Percentiles rank a stretch among this genome's conserved stretches.
phyloP scores from a whole-genome alignment of 2,329 filamentous ascomycete species.

The Phyllosticta paracitricarpa region DNA sequence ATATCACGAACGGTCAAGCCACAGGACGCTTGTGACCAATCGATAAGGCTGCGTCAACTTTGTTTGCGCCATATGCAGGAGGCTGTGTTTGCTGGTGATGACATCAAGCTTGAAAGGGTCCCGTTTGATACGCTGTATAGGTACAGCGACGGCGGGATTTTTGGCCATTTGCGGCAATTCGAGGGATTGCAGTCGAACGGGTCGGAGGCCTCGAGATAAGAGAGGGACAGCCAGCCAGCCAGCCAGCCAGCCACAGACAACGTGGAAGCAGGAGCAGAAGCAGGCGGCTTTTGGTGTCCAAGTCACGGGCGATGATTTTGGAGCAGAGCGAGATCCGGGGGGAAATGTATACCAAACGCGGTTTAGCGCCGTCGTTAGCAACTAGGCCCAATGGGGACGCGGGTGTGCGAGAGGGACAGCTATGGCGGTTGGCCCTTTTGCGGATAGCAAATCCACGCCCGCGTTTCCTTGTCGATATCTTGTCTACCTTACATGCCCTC shows the following conservation, averaged over 20 bases:
- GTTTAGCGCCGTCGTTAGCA: not conserved
- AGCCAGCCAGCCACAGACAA: not conserved
- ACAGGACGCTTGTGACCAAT: not conserved
- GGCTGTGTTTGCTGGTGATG: not conserved
- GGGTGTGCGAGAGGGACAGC: not conserved
- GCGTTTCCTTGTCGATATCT: not conserved
- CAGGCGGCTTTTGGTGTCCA: not conserved
- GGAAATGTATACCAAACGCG: slow-evolving; percentile 7
- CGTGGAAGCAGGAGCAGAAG: not conserved
- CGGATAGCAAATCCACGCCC: slow-evolving; percentile 9
- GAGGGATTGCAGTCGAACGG: not conserved
- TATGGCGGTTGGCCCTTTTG: slow-evolving; percentile 3
- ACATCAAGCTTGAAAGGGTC: not conserved
- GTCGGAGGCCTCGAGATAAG: slow-evolving; percentile 1
- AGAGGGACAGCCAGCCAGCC: not conserved
- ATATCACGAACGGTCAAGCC: not conserved
- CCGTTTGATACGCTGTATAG: not conserved
- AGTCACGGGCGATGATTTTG: not conserved
- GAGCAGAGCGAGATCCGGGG: not conserved
- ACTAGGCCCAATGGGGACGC: slow-evolving; percentile 3
- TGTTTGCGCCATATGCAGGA: not conserved
- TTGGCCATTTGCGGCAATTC: slow-evolving; percentile 7
- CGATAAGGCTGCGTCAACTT: not conserved
- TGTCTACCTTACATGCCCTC: not conserved
- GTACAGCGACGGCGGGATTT: slow-evolving; percentile 4